Evolutionary conservation across 352 stramenopile genomes (phyloP).

Genomic region (Phytophthora palmivora): DNA sequence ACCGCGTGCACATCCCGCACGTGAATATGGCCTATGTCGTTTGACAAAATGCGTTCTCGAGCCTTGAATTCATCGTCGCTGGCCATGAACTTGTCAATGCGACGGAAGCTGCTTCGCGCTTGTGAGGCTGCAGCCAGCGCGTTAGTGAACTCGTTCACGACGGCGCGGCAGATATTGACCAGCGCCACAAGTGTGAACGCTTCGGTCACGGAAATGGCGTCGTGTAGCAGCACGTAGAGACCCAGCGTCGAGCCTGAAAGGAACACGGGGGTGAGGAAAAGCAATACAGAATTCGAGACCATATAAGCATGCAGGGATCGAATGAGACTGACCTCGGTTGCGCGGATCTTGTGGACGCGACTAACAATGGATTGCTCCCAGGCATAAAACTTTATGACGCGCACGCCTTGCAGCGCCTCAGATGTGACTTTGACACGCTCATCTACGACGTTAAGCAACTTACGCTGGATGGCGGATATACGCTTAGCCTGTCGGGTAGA

Average conservation of each 20-base stretch:
- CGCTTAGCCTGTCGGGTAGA: conserved; percentile 9
- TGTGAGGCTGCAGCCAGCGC: conserved; percentile 38
- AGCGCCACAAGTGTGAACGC: conserved; percentile 46
- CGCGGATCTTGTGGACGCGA: conserved; percentile 47
- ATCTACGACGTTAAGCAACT: conserved; percentile 45
- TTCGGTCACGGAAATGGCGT: conserved; percentile 53
- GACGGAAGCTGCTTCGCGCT: conserved; percentile 29
- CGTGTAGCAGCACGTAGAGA: conserved; percentile 49
- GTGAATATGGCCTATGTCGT: conserved; percentile 18
- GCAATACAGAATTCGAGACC: conserved; percentile 60
- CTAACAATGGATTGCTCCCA: conserved; percentile 62
- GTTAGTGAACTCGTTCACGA: conserved; percentile 36
- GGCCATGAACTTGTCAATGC: conserved; percentile 36
- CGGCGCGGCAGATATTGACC: conserved; percentile 43
- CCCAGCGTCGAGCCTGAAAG: conserved; percentile 50
- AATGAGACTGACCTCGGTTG: conserved; percentile 53
- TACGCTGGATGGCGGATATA: conserved; percentile 18
- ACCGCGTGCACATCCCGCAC: conserved; percentile 21
- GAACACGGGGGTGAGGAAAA: conserved; percentile 56
- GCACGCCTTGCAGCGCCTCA: conserved; percentile 89
- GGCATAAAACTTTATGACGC: conserved; percentile 90
- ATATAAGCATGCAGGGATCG: conserved; percentile 56
- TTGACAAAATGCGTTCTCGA: neutral
- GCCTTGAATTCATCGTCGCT: conserved; percentile 34
- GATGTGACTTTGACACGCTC: conserved; percentile 92